Evolutionary conservation across 2,329 filamentous ascomycete genomes (phyloP), one percentile per base, ranked within the genome.

Genomic region (Xylariales sp.): DNA sequence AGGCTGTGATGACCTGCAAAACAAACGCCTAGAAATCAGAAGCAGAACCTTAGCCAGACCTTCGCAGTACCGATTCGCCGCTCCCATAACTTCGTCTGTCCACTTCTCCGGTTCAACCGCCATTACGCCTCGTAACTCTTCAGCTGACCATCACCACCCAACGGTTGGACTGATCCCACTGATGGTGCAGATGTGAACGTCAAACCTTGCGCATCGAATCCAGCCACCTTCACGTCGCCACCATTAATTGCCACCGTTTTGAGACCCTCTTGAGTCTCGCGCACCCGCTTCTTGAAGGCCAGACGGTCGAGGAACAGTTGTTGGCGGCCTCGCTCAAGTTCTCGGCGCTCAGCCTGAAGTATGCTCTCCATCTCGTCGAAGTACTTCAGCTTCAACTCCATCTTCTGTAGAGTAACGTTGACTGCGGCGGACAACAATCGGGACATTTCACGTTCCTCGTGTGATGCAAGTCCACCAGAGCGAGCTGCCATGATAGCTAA

Each of bases 391-490:
- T 98, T 98, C 54, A 97, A 72, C 65, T 97, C 89, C 47, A 97
- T 82, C 67, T 98, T 98, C 59, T 95, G 85, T 24, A 97, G 73
- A n/a, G 88, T 91, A 10, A 95, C 76, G 59, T 98, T 98, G 39
- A 95, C 88, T 0, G 89, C 88, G 5, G 89, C 86, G 3, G 89
- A 91, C 8, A 98, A 88, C 34, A 97, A 80, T 12, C 89, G 86
- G 15, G 90, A 95, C 80, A 97, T 93, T 65, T 96, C 89, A 44
- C 94, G 86, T 64, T 98, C 93, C 63, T 97, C 91, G 54, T 97
- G 89, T 3, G 91, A 96, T 20, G 91, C 90, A 24, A 98, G 80
- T 3, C 85, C 93, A 6, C 86, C 85, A 2, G 90, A 80, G 46
- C 93, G 86, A 2, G 88, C 89, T 10, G 90, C 90, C 47, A 91